These are phyloP conservation scores for Leishmania guyanensis DNA, from an alignment of 208 protist genomes.

Conservation along the genomic window DNA sequence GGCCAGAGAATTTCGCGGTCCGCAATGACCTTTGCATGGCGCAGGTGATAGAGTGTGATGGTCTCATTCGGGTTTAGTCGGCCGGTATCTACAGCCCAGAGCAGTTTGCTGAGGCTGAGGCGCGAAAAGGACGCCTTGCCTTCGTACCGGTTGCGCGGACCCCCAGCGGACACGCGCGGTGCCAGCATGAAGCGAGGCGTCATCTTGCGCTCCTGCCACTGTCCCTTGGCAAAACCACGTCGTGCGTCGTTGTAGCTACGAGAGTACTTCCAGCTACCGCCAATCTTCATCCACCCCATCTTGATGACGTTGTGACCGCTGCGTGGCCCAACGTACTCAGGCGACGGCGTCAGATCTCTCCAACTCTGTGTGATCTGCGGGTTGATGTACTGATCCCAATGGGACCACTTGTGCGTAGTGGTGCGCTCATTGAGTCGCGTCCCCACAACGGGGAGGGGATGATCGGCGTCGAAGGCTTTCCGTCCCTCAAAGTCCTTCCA, in stretches of 20 bases:
- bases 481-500: conserved; percentile 84
- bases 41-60: conserved; percentile 88
- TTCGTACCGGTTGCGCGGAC: conserved; percentile 86
- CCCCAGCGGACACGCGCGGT: conserved; percentile 79
- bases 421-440: conserved; percentile 77
- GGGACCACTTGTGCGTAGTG: conserved; percentile 79
- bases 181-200: conserved; percentile 92
- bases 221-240: conserved; percentile 70
- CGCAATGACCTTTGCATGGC: conserved; percentile 68
- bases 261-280: conserved; percentile 88
- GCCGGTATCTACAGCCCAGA: conserved; percentile 89
- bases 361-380: conserved; percentile 77
- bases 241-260: conserved; percentile 85
- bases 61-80: conserved; percentile 89
- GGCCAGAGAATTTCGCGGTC: conserved; percentile 86
- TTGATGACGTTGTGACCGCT: conserved; percentile 87
- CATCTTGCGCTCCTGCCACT: conserved; percentile 93
- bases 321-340: conserved; percentile 86
- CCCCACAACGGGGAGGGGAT: conserved; percentile 79
- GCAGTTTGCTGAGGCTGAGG: conserved; percentile 67
- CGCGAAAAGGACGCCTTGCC: conserved; percentile 82
- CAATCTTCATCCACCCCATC: conserved; percentile 93
- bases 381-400: conserved; percentile 90
- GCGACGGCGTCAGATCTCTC: conserved; percentile 69
- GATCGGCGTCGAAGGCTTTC: conserved; percentile 84